Percentiles rank a stretch among this genome's conserved stretches.
These are phyloP conservation scores for Phytophthora sp. DNA, from an alignment of 352 stramenopile genomes.

Conservation along the genomic window DNA sequence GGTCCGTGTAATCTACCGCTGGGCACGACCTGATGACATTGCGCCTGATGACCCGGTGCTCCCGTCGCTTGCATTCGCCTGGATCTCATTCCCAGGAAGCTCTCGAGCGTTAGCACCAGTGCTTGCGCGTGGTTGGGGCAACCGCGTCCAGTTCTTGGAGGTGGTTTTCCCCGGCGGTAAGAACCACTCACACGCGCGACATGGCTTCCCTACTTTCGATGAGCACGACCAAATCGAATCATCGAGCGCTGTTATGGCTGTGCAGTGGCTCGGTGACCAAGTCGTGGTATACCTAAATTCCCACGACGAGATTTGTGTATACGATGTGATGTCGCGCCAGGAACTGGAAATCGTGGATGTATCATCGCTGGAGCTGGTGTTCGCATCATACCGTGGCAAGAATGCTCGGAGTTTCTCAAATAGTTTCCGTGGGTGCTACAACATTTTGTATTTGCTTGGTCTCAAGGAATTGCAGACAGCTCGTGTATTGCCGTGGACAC, in stretches of 20 bases:
- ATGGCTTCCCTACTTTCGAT: conserved; percentile 95
- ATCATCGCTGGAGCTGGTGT: conserved; percentile 93
- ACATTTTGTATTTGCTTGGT: conserved; percentile 93
- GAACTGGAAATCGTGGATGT: conserved; percentile 96
- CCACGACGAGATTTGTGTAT: conserved; percentile 96
- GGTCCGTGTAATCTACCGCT: conserved; percentile 95
- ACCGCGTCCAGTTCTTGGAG: conserved; percentile 93
- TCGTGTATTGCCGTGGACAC: conserved; percentile 91
- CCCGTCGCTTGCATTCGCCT: conserved; percentile 95
- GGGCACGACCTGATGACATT: conserved; percentile 86
- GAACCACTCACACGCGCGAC: conserved; percentile 74
- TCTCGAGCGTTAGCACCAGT: conserved; percentile 87
- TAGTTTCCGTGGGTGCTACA: conserved; percentile 93
- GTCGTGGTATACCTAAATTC: conserved; percentile 95
- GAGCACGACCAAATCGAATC: conserved; percentile 94
- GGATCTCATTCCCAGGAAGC: conserved; percentile 90
- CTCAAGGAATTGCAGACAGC: conserved; percentile 93
- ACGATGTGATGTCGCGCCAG: conserved; percentile 96
- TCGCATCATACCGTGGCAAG: conserved; percentile 91
- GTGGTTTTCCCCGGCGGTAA: conserved; percentile 80
- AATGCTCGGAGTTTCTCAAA: conserved; percentile 84
- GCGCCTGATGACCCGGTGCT: conserved; percentile 77
- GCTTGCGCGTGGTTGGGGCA: conserved; percentile 93
- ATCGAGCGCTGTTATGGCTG: conserved; percentile 89
- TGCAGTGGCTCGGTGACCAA: conserved; percentile 96